Evolutionary conservation across 2,329 filamentous ascomycete species (phyloP), one percentile per base, ranked within the genome.

Genomic region (Grosmannia serpens): DNA sequence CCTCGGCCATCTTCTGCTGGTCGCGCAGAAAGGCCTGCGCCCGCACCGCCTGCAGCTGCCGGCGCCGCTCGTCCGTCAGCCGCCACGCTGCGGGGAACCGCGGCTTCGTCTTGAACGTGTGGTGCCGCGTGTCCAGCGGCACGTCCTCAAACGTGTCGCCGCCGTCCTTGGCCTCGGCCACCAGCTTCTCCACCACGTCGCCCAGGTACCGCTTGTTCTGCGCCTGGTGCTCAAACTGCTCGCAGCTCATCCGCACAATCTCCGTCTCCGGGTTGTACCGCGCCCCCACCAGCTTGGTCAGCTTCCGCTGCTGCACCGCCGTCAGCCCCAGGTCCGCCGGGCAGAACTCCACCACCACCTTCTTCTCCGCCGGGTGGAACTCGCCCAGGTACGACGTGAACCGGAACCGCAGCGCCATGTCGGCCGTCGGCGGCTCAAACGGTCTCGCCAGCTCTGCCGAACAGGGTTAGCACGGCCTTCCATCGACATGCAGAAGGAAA

Each of bases 321-420:
- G 80, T 84, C 58, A 96, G 79, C 61, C 79, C 75, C 61, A 96
- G 75, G 73, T 96, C 90, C 58, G 74, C 73, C 20, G 88, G 86
- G 63, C 80, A 83, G 73, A 97, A 95, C 70, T 96, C 89, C 58
- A 97, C 84, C 15, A 97, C 91, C 24, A 99, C 91, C 77, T 99
- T 99, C 69, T 85, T 86, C 73, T 91, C 85, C 3, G 92, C 90
- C 0, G 94, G 92, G 74, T 99, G 95, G 58, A 82, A 77, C 74
- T 97, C 94, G 67, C 92, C 92, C 81, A 99, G 87, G 75, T 97
- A 97, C 44, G 87, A 91, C 20, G 94, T 99, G 77, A 96, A 96
- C 67, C 94, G 87, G 84, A 96, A 99, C 67, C 92, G 87, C 59
- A 99, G 83, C 52, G 90, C 84, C 65, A 88, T 79, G 52, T 83